Evolutionary conservation across 2,329 filamentous ascomycete species (phyloP).

Genomic region (Nannizziopsis arthrosporioides): DNA sequence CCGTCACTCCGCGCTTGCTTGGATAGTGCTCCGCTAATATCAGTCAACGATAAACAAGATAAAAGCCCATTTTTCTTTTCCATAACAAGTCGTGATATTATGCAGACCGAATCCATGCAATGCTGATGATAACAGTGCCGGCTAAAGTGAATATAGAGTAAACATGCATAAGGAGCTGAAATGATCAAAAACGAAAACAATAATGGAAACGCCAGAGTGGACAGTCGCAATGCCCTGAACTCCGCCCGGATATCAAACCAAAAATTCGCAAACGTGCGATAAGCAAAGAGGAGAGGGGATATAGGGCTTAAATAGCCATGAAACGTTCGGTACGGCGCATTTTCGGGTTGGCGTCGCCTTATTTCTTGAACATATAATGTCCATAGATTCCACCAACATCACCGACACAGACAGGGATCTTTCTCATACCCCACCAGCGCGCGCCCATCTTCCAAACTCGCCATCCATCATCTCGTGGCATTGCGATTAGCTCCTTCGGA

Average conservation of each 20-base stretch:
- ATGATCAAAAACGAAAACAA: background rate
- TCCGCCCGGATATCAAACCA: background rate
- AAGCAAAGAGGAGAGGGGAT: background rate
- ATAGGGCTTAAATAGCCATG: background rate
- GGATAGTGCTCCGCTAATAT: background rate
- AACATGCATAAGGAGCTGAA: conserved; percentile 13
- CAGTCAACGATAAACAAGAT: background rate
- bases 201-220: conserved; percentile 1
- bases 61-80: conserved; percentile 1
- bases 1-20: conserved; percentile 4
- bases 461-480: conserved; percentile 43
- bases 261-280: background rate
- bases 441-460: conserved; percentile 75
- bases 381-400: conserved; percentile 49
- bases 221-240: background rate
- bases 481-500: conserved; percentile 20
- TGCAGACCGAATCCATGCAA: background rate
- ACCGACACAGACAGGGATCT: conserved; percentile 44
- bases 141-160: background rate
- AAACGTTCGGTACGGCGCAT: background rate
- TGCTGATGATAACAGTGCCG: conserved; percentile 1
- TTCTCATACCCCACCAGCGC: conserved; percentile 73
- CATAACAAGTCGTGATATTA: background rate
- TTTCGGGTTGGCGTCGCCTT: conserved; percentile 14
- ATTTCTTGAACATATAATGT: conserved; percentile 49